Percentiles rank a stretch among this genome's conserved stretches.
These are phyloP conservation scores for Pichia kluyveri DNA, from an alignment of 805 yeast species.

Conservation along the genomic window DNA sequence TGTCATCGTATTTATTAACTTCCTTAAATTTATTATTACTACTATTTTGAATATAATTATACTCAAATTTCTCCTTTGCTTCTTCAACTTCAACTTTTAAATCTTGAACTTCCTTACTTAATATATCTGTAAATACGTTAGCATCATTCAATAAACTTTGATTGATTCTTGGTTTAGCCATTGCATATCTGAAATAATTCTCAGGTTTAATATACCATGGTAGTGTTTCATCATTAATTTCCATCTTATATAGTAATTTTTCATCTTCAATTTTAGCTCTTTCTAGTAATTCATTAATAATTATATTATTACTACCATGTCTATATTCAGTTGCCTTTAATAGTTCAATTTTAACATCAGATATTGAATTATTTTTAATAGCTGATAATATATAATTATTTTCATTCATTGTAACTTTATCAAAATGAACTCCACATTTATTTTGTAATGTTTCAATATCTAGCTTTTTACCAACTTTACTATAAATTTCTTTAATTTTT, in stretches of 20 bases:
- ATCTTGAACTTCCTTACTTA: constrained; percentile 14
- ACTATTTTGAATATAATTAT: constrained; percentile 17
- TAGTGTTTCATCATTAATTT: constrained; percentile 15
- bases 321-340: constrained; percentile 21
- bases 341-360: constrained; percentile 20
- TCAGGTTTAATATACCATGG: constrained; percentile 24
- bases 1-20: background rate
- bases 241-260: constrained; percentile 7
- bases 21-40: background rate
- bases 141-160: constrained; percentile 7
- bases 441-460: constrained; percentile 19
- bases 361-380: constrained; percentile 17
- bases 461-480: constrained; percentile 11
- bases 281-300: constrained; percentile 7
- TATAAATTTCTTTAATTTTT: constrained; percentile 13
- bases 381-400: constrained; percentile 22
- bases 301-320: constrained; percentile 13
- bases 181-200: constrained; percentile 16
- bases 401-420: constrained; percentile 15
- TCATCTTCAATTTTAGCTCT: background rate
- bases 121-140: constrained; percentile 6
- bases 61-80: constrained; percentile 22
- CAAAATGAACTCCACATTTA: constrained; percentile 26
- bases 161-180: constrained; percentile 10
- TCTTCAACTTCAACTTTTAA: constrained; percentile 14